Base-by-base conservation (phyloP, 495 filamentous ascomycete genomes). In the Penicillium cosmopolitanum region DNA sequence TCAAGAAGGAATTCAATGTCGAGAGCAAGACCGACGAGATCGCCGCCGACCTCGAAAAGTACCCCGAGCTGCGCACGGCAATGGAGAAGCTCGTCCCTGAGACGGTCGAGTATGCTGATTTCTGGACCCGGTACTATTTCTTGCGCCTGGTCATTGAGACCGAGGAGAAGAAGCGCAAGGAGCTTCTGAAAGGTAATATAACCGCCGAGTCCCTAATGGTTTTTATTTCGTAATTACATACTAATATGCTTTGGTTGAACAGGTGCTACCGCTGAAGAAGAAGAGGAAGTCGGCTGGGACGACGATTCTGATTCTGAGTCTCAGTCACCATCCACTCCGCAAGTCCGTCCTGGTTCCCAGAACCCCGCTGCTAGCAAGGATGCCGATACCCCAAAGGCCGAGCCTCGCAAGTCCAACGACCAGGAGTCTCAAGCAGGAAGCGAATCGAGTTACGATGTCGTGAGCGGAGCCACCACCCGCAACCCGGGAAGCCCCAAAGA, bases 71-170 rank as follows among this genome's bases (percentile, higher is more conserved):
- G 59, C 83, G 95, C 58, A 73, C 83, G 42, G 92, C 93, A 5
- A 98, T 97, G 95, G 96, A 97, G 82, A 93, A 89, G 77, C 81
- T 96, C 52, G 96, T 98, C 19, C 96, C 95, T 16, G 93, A 93
- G 75, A 83, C 83, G 62, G 92, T 97, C 13, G 83, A 92, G 33
- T 99, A 99, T 70, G 83, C 77, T 13, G 85, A 88, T 47, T 99
- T 98, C 72, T 99, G 96, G 96, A 88, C 83, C 63, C 83, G 95
- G 38, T 99, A 99, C 71, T 98, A 97, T 65, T 99, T 97, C 80
- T 78, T 98, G 59, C 80, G 96, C 64, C 88, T 96, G 62, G 92
- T 96, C 21, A 88, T 99, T 60, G 95, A 98, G 77, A 93, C 88
- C n/a, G 92, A 97, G 56, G 95, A 99, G 81, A 86, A 89, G 66